These are phyloP conservation scores for Myxozyma vanderwaltii DNA, from an alignment of 805 yeast genomes.

Conservation along the genomic window DNA sequence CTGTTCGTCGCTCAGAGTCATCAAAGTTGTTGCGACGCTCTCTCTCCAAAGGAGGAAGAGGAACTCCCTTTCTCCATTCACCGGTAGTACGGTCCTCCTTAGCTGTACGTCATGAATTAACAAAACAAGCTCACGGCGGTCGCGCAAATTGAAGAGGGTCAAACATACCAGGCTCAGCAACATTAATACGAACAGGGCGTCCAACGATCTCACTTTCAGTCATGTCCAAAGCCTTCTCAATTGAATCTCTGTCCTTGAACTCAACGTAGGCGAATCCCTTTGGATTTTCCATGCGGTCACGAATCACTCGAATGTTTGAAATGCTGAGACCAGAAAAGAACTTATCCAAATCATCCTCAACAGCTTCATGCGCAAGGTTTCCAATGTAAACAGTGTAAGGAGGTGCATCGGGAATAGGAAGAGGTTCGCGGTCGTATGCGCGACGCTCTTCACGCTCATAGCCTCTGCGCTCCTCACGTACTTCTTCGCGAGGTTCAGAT, in stretches of 20 bases:
- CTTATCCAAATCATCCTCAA: slow-evolving; percentile 55
- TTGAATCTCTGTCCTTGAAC: slow-evolving; percentile 76
- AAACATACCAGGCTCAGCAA: slow-evolving; percentile 59
- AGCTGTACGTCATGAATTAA: slow-evolving; percentile 13
- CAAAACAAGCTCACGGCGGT: no score
- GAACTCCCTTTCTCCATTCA: slow-evolving; percentile 44
- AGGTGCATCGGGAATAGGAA: slow-evolving; percentile 85
- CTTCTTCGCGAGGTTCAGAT: slow-evolving; percentile 13
- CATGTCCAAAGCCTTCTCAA: slow-evolving; percentile 71
- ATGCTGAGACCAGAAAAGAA: slow-evolving; percentile 49
- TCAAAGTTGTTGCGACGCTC: slow-evolving; percentile 35
- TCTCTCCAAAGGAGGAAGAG: slow-evolving; percentile 55
- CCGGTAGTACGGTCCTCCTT: slow-evolving; percentile 34
- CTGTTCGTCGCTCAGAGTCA: slow-evolving; percentile 12
- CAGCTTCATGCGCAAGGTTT: slow-evolving; percentile 80
- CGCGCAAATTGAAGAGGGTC: no score
- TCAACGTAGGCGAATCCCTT: slow-evolving; percentile 91
- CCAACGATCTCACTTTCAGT: slow-evolving; percentile 71
- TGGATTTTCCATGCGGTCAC: slow-evolving; percentile 63
- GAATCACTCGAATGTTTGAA: slow-evolving; percentile 69
- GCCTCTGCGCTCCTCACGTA: slow-evolving; percentile 7
- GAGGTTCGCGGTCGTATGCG: slow-evolving; percentile 49
- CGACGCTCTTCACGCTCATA: slow-evolving; percentile 12
- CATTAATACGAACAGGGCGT: slow-evolving; percentile 70
- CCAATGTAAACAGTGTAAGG: slow-evolving; percentile 90